Conservation (phyloP, 2,329 filamentous ascomycete species). For the Cercospora berteroae region DNA sequence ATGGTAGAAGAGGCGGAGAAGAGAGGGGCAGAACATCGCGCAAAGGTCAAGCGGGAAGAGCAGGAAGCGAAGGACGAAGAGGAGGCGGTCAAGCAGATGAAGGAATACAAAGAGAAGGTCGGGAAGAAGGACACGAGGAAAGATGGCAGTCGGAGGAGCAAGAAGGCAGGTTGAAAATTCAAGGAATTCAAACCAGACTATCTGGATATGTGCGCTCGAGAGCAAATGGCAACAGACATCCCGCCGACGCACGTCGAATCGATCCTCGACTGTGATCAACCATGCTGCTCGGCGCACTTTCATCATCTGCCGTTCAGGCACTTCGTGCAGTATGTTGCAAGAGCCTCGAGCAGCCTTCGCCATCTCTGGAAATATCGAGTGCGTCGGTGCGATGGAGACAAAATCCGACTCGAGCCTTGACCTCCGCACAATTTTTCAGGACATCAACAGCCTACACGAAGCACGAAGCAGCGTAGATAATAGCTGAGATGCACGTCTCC, state of each 20-base stretch:
- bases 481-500: neutral
- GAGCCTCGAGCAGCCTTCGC: neutral
- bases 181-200: neutral
- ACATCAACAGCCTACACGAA: neutral
- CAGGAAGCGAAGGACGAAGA: slow-evolving; percentile 40
- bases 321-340: neutral
- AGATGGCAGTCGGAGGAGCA: slow-evolving; percentile 32
- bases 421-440: neutral
- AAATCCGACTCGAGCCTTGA: neutral
- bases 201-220: neutral
- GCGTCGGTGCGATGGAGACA: neutral
- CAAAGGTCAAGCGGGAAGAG: slow-evolving; percentile 55
- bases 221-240: neutral
- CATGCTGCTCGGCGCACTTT: neutral
- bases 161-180: slow-evolving; percentile 26
- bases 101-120: slow-evolving; percentile 37
- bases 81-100: slow-evolving; percentile 34
- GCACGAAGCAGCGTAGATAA: neutral
- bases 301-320: neutral
- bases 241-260: neutral
- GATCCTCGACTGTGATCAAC: neutral
- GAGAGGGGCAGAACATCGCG: slow-evolving; percentile 64
- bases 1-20: slow-evolving; percentile 81
- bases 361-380: too few relatives aligned
- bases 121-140: slow-evolving; percentile 37